A percentile compares a stretch with the other conserved stretches of the same genome.
These are phyloP conservation scores for Hypoxylon crocopeplum DNA, from an alignment of 495 filamentous ascomycete genomes.

Conservation along the genomic window DNA sequence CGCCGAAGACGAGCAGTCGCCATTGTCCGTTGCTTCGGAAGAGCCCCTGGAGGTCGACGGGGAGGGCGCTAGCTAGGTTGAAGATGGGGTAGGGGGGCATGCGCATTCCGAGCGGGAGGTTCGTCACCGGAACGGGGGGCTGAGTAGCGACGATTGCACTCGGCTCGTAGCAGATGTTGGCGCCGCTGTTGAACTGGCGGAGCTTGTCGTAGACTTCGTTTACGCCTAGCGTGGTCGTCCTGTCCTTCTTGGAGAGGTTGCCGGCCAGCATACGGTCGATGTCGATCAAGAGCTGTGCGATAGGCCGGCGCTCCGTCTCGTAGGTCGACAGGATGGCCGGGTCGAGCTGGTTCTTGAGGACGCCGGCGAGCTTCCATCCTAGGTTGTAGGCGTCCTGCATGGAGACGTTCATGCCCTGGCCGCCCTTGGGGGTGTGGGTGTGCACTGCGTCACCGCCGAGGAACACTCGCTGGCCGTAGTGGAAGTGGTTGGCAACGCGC, in stretches of 20 bases:
- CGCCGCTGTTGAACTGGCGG: neutral
- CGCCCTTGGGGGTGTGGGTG: too few relatives aligned
- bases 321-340: neutral
- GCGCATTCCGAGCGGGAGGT: neutral
- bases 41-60: too few relatives aligned
- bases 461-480: neutral
- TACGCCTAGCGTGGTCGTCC: neutral
- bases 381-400: neutral
- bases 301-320: neutral
- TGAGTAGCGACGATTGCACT: neutral
- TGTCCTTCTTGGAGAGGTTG: neutral
- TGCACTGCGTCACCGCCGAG: neutral
- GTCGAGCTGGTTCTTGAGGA: neutral
- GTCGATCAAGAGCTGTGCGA: neutral
- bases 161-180: neutral
- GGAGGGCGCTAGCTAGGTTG: too few relatives aligned
- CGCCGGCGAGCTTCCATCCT: neutral
- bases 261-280: neutral
- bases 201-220: neutral
- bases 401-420: neutral
- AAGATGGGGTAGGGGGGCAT: neutral
- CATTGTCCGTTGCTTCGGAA: too few relatives aligned
- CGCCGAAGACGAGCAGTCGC: too few relatives aligned
- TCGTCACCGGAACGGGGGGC: neutral
- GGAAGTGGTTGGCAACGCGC: too few relatives aligned